Percentiles rank a stretch among this genome's conserved stretches.
phyloP scores from a whole-genome alignment of 352 stramenopile genomes.

The Pythium brachiatum region DNA sequence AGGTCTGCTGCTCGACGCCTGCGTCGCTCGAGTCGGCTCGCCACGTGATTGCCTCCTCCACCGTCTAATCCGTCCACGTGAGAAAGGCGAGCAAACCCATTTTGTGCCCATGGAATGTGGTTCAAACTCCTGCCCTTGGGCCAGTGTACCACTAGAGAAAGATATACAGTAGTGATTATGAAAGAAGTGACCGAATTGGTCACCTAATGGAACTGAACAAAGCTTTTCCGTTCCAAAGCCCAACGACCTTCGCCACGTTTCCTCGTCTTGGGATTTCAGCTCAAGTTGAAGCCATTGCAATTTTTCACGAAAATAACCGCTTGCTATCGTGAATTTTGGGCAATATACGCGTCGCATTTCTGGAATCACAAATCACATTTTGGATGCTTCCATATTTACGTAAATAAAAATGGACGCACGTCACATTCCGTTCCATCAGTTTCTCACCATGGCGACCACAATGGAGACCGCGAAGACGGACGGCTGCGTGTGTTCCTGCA shows the following conservation, averaged over 20 bases:
- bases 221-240: neutral
- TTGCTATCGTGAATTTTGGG: too few species aligned
- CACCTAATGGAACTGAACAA: neutral
- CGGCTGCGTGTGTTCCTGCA: neutral
- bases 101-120: neutral
- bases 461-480: neutral
- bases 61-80: neutral
- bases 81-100: neutral
- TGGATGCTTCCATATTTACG: neutral
- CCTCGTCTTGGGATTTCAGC: too few species aligned
- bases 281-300: neutral
- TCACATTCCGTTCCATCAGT: neutral
- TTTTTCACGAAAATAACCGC: neutral
- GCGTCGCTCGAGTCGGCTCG: slow-evolving; percentile 31
- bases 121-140: too few species aligned
- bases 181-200: neutral
- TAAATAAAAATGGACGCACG: neutral
- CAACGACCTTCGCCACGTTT: neutral
- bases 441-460: neutral
- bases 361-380: neutral
- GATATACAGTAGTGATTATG: neutral
- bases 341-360: too few species aligned
- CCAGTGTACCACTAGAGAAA: neutral
- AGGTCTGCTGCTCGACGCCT: slow-evolving; percentile 30
- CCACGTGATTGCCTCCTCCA: slow-evolving; percentile 20